phyloP scores from a whole-genome alignment of 257 asterid species.

The Solanum peruvianum region DNA sequence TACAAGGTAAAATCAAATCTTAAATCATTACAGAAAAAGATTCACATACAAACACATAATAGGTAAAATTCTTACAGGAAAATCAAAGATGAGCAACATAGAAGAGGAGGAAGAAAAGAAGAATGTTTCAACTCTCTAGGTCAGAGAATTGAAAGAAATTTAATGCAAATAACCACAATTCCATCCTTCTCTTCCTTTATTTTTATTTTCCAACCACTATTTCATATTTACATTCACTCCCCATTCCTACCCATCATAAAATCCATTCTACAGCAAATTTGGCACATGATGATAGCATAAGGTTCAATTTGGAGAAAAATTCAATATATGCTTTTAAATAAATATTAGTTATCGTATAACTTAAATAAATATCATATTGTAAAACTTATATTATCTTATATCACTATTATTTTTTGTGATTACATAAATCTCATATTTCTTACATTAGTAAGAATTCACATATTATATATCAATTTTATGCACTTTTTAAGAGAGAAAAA shows the following conservation, averaged over 20 bases:
- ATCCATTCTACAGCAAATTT: not conserved
- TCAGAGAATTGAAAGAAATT: not conserved
- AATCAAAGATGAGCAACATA: no score
- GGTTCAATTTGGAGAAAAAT: not conserved
- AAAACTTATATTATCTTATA: no score
- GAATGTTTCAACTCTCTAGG: not conserved
- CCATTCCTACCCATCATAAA: not conserved
- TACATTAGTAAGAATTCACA: no score
- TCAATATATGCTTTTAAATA: no score
- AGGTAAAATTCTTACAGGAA: not conserved
- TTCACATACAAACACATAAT: not conserved
- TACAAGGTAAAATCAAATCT: not conserved
- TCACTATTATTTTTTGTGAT: no score
- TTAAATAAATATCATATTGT: no score
- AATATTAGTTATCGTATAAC: no score
- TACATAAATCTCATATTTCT: no score
- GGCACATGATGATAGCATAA: not conserved
- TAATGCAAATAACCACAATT: not conserved
- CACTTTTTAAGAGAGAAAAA: no score
- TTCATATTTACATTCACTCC: not conserved
- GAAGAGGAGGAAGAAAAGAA: not conserved
- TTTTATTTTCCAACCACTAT: not conserved
- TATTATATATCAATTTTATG: no score
- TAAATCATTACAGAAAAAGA: not conserved
- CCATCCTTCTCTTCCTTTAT: not conserved